Percentiles rank a stretch among this genome's conserved stretches.
Conservation (phyloP, 2,329 filamentous ascomycete genomes). For the Alternaria angustiovoidea region DNA sequence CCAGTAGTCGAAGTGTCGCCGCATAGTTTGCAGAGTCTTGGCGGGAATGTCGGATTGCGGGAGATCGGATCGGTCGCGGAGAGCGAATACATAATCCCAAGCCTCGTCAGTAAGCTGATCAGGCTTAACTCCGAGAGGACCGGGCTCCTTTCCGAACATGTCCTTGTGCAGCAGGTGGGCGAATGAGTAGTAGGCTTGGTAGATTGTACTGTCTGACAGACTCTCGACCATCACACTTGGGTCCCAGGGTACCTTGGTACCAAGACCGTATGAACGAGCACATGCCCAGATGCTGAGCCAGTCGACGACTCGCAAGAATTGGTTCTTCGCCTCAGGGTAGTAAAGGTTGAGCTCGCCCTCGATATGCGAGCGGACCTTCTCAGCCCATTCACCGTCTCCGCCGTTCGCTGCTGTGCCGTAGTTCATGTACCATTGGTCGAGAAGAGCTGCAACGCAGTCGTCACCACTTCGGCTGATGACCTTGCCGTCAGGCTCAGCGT, state of each 20-base stretch:
- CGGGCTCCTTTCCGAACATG: constrained; percentile 73
- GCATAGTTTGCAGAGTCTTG: constrained; percentile 78
- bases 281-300: constrained; percentile 93
- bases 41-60: constrained; percentile 76
- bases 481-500: constrained; percentile 88
- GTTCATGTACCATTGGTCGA: constrained; percentile 98
- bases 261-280: constrained; percentile 87
- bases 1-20: constrained; percentile 94
- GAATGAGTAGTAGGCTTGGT: constrained; percentile 76
- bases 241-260: constrained; percentile 95
- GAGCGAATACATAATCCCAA: constrained; percentile 94
- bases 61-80: constrained; percentile 74
- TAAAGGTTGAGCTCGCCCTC: constrained; percentile 78
- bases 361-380: constrained; percentile 62
- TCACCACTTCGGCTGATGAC: constrained; percentile 90
- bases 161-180: constrained; percentile 77
- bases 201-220: constrained; percentile 90
- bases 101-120: constrained; percentile 95
- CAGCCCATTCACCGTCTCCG: constrained; percentile 79
- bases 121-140: constrained; percentile 64
- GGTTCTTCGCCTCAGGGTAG: constrained; percentile 63
- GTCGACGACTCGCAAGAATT: constrained; percentile 82
- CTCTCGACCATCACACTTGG: constrained; percentile 88
- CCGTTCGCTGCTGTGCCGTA: constrained; percentile 74
- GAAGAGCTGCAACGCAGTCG: constrained; percentile 88